phyloP scores from a whole-genome alignment of 257 asterid species.

The Coffea canephora region DNA sequence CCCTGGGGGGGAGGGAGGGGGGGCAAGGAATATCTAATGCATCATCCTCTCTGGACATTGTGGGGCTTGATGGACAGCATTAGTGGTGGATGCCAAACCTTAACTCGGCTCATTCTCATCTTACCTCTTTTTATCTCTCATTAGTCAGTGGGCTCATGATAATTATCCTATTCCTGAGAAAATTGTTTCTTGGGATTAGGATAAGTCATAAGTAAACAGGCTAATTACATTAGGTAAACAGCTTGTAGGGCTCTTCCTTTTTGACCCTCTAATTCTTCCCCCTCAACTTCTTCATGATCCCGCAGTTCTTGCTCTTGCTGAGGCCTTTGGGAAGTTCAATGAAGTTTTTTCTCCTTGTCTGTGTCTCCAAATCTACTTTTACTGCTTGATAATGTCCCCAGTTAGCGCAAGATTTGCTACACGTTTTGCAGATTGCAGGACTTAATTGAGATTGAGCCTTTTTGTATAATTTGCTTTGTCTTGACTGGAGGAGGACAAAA shows the following conservation, averaged over 20 bases:
- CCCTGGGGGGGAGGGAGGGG: neutral
- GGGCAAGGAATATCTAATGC: neutral
- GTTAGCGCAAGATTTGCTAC: neutral
- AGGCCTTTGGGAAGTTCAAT: neutral
- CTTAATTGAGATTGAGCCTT: neutral
- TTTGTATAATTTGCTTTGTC: neutral
- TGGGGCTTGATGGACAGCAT: too few species aligned
- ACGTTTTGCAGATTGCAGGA: neutral
- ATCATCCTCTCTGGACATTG: neutral
- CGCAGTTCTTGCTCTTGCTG: neutral
- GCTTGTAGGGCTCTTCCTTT: neutral
- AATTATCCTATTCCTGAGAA: neutral
- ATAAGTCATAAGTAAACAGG: neutral
- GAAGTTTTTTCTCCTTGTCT: neutral
- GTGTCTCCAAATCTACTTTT: neutral
- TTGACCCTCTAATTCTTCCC: neutral
- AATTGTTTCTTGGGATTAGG: neutral
- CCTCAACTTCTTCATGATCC: neutral
- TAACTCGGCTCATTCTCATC: neutral
- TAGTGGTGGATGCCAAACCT: neutral
- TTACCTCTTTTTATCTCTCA: neutral
- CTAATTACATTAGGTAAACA: neutral
- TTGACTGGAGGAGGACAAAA: too few species aligned
- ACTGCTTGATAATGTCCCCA: too few species aligned
- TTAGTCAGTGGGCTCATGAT: neutral